Evolutionary conservation across 192 early-diverging fungal species (phyloP).

Genomic region (Linderina pennispora): DNA sequence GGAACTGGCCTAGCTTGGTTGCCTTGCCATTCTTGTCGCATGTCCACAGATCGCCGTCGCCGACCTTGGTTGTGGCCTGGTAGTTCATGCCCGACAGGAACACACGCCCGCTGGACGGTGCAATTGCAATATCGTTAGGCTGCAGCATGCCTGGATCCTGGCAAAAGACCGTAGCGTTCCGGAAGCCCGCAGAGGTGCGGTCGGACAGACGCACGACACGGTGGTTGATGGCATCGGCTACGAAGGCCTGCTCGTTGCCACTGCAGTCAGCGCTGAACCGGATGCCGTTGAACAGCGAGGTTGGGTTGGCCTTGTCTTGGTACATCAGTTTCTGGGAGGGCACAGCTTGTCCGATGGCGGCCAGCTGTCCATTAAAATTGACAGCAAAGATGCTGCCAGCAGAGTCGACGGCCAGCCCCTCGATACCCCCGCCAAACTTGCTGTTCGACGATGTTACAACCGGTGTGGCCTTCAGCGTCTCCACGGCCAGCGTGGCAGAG

Average conservation of each 20-base stretch:
- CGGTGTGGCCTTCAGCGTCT: too few relatives aligned
- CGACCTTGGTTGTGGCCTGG: slow-evolving; percentile 18
- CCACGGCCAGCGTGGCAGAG: too few relatives aligned
- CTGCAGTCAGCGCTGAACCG: slow-evolving; percentile 30
- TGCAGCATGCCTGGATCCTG: slow-evolving; percentile 26
- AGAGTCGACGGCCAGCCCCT: too few relatives aligned
- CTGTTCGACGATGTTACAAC: too few relatives aligned
- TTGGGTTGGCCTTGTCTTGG: too few relatives aligned
- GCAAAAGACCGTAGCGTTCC: slow-evolving; percentile 19
- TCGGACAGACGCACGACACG: slow-evolving; percentile 34
- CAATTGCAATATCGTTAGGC: slow-evolving; percentile 50
- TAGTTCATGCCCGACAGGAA: slow-evolving; percentile 46
- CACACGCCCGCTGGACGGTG: slow-evolving; percentile 20
- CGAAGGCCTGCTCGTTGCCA: slow-evolving; percentile 25
- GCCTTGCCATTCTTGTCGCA: slow-evolving; percentile 40
- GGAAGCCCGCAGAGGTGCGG: slow-evolving; percentile 1
- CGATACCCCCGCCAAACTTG: too few relatives aligned
- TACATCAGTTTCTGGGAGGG: too few relatives aligned
- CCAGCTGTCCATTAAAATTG: too few relatives aligned
- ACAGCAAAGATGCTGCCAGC: too few relatives aligned
- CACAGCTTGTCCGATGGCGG: too few relatives aligned
- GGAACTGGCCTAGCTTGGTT: slow-evolving; percentile 20
- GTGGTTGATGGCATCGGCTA: slow-evolving; percentile 36
- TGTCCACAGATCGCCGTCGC: slow-evolving; percentile 49
- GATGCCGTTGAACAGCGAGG: too few relatives aligned